Conservation (phyloP, 164 flowering plant genomes). For the Hamamelis virginiana region DNA sequence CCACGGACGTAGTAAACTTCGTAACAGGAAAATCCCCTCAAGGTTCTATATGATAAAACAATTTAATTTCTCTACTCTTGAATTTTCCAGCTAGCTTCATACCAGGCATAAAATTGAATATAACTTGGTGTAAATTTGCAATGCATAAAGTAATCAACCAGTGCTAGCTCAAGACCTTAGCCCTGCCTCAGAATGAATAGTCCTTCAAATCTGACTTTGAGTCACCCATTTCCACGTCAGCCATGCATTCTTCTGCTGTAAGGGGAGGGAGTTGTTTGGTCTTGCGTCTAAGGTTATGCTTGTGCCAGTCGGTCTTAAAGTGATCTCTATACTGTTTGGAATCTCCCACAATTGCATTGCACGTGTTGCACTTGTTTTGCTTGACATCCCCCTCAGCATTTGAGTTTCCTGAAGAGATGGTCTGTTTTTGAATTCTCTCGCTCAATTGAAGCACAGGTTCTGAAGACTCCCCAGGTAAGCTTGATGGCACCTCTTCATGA, state of each 20-base stretch:
- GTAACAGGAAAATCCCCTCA: too few relatives aligned
- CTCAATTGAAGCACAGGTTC: conserved; percentile 39
- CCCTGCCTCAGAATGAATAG: conserved; percentile 63
- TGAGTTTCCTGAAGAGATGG: conserved; percentile 34
- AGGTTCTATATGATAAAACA: too few relatives aligned
- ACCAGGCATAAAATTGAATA: too few relatives aligned
- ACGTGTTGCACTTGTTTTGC: conserved; percentile 81
- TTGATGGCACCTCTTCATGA: conserved; percentile 39
- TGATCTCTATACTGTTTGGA: conserved; percentile 81
- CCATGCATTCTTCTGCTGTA: conserved; percentile 72
- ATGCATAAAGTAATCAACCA: neutral
- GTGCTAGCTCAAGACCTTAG: neutral
- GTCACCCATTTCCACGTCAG: conserved; percentile 65
- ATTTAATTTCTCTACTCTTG: too few relatives aligned
- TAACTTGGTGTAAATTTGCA: too few relatives aligned
- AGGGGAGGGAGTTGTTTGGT: conserved; percentile 88
- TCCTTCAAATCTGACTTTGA: conserved; percentile 70
- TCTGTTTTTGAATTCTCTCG: conserved; percentile 58
- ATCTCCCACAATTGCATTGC: conserved; percentile 77
- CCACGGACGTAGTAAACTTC: too few relatives aligned
- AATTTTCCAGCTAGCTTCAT: too few relatives aligned
- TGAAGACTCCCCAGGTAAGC: conserved; percentile 25
- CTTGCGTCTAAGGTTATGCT: conserved; percentile 85
- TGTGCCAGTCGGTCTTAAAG: conserved; percentile 96
- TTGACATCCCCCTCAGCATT: conserved; percentile 45